These are phyloP conservation scores for Pleomassaria siparia DNA, from an alignment of 2,329 filamentous ascomycete genomes.

Conservation along the genomic window DNA sequence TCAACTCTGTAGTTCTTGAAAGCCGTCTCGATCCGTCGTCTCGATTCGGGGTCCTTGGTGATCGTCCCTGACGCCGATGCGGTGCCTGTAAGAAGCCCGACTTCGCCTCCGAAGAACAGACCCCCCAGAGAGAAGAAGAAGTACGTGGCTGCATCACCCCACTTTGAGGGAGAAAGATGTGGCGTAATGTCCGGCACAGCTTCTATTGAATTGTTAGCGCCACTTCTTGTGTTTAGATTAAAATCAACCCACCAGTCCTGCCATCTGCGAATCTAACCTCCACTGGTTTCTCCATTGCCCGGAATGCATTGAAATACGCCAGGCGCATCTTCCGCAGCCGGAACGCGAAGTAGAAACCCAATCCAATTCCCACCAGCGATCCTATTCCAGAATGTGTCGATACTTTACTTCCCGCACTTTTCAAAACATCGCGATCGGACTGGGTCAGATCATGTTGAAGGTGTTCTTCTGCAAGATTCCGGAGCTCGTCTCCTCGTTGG, in stretches of 20 bases:
- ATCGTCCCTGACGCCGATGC: constrained; percentile 57
- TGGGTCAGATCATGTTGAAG: constrained; percentile 45
- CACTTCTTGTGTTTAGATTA: not conserved
- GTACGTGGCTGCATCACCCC: constrained; percentile 65
- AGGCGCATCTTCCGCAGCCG: constrained; percentile 58
- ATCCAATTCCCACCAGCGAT: constrained; percentile 60
- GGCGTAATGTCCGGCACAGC: constrained; percentile 63
- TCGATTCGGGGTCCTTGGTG: constrained; percentile 55
- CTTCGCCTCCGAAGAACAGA: constrained; percentile 65
- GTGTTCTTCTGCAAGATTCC: constrained; percentile 18
- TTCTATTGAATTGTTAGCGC: constrained; percentile 45
- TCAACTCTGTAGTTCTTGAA: constrained; percentile 65
- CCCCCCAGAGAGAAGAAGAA: constrained; percentile 64
- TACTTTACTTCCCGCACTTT: constrained; percentile 58
- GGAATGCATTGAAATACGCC: constrained; percentile 64
- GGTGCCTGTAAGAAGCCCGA: constrained; percentile 60
- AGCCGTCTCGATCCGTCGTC: constrained; percentile 62
- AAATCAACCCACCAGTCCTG: constrained; percentile 50
- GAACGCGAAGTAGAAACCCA: constrained; percentile 58
- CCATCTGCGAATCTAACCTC: constrained; percentile 65
- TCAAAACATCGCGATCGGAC: constrained; percentile 61
- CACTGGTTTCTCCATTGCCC: constrained; percentile 62
- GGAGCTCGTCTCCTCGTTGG: constrained; percentile 12
- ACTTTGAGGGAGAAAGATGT: constrained; percentile 57
- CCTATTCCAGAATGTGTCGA: constrained; percentile 59